Evolutionary conservation across 495 filamentous ascomycete species (phyloP).

Genomic region (Talaromyces stipitatus): DNA sequence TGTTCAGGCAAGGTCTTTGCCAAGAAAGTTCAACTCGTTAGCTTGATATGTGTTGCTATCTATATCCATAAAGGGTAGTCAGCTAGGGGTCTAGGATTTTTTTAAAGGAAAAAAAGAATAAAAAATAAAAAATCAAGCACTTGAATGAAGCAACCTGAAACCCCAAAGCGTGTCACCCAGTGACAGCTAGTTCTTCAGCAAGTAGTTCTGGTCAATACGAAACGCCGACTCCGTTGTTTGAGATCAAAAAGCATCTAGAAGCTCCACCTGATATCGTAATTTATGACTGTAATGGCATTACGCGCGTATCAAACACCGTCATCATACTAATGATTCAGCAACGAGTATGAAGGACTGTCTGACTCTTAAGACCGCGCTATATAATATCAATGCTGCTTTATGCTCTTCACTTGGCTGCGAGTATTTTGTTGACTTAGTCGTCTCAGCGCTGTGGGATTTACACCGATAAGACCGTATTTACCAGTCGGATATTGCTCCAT

Average conservation of each 20-base stretch:
- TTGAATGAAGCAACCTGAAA: neutral
- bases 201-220: neutral
- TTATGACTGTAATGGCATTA: neutral
- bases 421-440: neutral
- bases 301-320: neutral
- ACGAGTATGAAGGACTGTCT: neutral
- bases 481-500: neutral
- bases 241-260: neutral
- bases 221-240: neutral
- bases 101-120: no score
- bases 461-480: neutral
- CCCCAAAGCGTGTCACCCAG: neutral
- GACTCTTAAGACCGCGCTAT: neutral
- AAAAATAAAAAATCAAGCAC: neutral
- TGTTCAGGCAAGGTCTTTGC: neutral
- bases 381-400: neutral
- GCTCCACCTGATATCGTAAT: neutral
- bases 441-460: neutral
- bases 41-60: neutral
- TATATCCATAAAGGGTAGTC: neutral
- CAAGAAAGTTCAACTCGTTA: neutral
- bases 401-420: neutral
- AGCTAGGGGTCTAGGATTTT: neutral
- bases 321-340: neutral
- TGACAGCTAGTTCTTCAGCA: neutral